These are phyloP conservation scores for Datura wrightii DNA, from an alignment of 257 asterid species.

Conservation along the genomic window DNA sequence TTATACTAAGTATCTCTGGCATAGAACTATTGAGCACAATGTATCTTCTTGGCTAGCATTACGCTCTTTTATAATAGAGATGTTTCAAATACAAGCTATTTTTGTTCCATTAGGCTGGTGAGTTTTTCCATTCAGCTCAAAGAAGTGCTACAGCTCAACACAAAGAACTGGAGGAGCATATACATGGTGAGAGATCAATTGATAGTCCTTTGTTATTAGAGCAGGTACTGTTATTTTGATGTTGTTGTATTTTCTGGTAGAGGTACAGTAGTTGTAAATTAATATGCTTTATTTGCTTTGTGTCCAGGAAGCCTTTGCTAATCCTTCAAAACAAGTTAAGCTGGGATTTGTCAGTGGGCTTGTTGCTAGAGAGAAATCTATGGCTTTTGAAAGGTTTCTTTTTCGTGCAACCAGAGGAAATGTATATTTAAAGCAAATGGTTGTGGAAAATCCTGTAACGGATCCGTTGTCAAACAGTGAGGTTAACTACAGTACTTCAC, in stretches of 20 bases:
- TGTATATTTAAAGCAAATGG: constrained; percentile 63
- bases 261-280: not conserved
- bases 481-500: constrained; percentile 43
- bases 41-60: constrained; percentile 22
- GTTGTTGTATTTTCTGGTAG: not conserved
- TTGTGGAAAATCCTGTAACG: constrained; percentile 53
- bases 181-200: constrained; percentile 52
- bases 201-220: constrained; percentile 71
- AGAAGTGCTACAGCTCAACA: constrained; percentile 57
- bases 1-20: constrained; percentile 6
- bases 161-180: constrained; percentile 47
- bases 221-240: constrained; percentile 50
- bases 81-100: constrained; percentile 16
- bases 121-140: constrained; percentile 67
- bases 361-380: constrained; percentile 60
- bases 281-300: constrained; percentile 26
- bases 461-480: constrained; percentile 66
- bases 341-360: constrained; percentile 70
- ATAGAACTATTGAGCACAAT: not conserved
- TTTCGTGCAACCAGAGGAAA: constrained; percentile 77
- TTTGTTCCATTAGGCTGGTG: constrained; percentile 58
- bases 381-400: constrained; percentile 65
- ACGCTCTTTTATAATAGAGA: not conserved
- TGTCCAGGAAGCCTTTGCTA: constrained; percentile 54
- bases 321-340: constrained; percentile 62